Evolutionary conservation across 441 rosid species (phyloP), one percentile per base, ranked within the genome.

Genomic region (Corymbia calophylla): DNA sequence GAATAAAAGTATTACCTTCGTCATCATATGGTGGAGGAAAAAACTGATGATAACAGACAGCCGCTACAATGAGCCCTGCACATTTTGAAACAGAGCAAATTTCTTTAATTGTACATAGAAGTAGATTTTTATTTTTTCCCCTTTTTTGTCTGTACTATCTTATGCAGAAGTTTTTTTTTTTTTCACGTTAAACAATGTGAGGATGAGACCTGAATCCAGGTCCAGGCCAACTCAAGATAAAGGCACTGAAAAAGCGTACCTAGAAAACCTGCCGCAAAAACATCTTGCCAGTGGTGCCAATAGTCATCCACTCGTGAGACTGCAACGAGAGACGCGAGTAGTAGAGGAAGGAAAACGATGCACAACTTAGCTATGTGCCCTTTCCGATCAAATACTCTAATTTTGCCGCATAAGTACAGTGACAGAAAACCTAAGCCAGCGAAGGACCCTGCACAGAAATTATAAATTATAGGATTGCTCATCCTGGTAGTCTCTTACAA

Each of bases 271-370:
- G 98, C 98, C 6, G 98, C 97, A 90, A 97, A 97, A 86, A 97
- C 98, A 89, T 97, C 99, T 90, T 95, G 97, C 99, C 99, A 97
- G 86, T 97, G 99, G 93, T 97, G 99, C 99, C 98, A 95, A 92
- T 97, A 97, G 93, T 97, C 99, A 90, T 97, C 98, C 88, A 97
- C 99, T 90, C 99, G 96, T 89, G 99, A 96, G 80, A 97, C 91
- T 35, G 95, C 99, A 15, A 97, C 97, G 86, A 97, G 98, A 64
- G 95, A 89, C 64, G 99, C 98, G 84, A 87, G 84, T 87, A 97
- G 94, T 87, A 97, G 81, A 89, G 99, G 99, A 87, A 96, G 92
- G 90, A 97, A 89, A 89, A 96, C 86, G 19, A 97, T 82, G 89
- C 98, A 96, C 32, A 97, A 93, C 91, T 97, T 97, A 58, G 98